Evolutionary conservation across 2,329 filamentous ascomycete genomes (phyloP).

Genomic region (Leptographium procerum): DNA sequence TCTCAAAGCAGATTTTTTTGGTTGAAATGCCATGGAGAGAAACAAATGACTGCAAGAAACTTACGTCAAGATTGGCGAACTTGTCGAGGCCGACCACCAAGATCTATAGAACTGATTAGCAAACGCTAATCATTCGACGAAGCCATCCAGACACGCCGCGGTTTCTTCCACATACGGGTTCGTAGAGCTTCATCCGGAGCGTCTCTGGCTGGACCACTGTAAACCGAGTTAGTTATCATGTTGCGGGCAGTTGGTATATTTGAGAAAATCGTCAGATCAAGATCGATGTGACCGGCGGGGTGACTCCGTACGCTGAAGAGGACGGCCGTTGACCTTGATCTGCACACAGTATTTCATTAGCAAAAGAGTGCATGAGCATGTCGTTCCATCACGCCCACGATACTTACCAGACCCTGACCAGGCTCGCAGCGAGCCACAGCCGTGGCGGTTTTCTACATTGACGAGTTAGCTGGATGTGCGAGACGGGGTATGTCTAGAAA

Average conservation of each 20-base stretch:
- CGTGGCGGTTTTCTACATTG: slow-evolving; percentile 63
- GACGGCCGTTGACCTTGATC: slow-evolving; percentile 96
- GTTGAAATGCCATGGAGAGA: neutral
- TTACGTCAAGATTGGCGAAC: slow-evolving; percentile 54
- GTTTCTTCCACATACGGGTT: slow-evolving; percentile 46
- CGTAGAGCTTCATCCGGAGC: slow-evolving; percentile 62
- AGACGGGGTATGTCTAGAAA: neutral
- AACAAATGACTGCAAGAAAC: neutral
- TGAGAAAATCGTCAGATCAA: neutral
- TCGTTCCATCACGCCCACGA: neutral
- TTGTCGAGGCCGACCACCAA: slow-evolving; percentile 92
- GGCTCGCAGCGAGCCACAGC: slow-evolving; percentile 81
- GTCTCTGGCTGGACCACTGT: slow-evolving; percentile 15
- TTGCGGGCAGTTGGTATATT: neutral
- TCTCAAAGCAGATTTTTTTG: neutral
- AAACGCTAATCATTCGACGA: neutral
- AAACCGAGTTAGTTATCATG: neutral
- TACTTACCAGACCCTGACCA: slow-evolving; percentile 49
- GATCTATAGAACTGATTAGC: slow-evolving; percentile 27
- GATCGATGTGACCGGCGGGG: neutral
- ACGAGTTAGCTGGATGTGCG: slow-evolving; percentile 1
- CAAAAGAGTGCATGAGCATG: neutral
- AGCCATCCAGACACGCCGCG: slow-evolving; percentile 16
- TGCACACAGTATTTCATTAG: neutral
- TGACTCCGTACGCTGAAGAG: slow-evolving; percentile 38